Base-by-base conservation (phyloP, 148 eudicot genomes). In the Amaranthus palmeri region DNA sequence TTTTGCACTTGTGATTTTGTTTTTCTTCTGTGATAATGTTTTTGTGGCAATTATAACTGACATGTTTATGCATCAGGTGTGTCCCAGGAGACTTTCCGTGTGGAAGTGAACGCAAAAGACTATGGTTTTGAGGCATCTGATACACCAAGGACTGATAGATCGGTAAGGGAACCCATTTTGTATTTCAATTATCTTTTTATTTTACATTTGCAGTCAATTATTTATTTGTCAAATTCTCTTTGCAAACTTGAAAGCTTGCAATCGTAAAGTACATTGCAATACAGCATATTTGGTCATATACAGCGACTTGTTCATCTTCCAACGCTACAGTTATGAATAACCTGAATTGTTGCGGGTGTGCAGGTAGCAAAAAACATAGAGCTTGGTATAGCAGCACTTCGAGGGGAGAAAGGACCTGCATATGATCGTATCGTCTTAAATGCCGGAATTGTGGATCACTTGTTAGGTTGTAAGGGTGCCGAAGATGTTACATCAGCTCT, bases 111-210 rank as follows among this genome's bases (percentile, higher is more conserved):
- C 65, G 97, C 98, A 18, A 83, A 74, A 67, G 93, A 93, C 75
- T 88, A 86, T 73, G 96, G 97, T 77, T 84, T 93, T 84, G 91
- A 86, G 65, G 88, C 98, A 57, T 72, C 88, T 52, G 98, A 93
- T 76, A 93, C 98, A 72, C 98, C 98, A 70, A 88, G 97, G 82
- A 93, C 98, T 40, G 98, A 91, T 89, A 87, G 93, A 91, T 89
- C 92, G 79, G 98, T 93, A 85, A 67, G 78, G 59, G 54, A 43
- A 6, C 45, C 55, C 18, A 49, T 41, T 4, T 40, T 17, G 54
- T 44, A 57, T 48, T 47, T 52, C 55, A 45, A 18, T 6, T 40
- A 10, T 65, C 50, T 61, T 10, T 77, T 66, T 44, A 18, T 61
- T 56, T 41, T 59, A 49, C 69, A 54, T 63, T 3, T 42, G 17